A percentile compares a stretch with the other conserved stretches of the same genome.
These are phyloP conservation scores for Ilex asprella DNA, from an alignment of 257 asterid genomes.

Conservation along the genomic window DNA sequence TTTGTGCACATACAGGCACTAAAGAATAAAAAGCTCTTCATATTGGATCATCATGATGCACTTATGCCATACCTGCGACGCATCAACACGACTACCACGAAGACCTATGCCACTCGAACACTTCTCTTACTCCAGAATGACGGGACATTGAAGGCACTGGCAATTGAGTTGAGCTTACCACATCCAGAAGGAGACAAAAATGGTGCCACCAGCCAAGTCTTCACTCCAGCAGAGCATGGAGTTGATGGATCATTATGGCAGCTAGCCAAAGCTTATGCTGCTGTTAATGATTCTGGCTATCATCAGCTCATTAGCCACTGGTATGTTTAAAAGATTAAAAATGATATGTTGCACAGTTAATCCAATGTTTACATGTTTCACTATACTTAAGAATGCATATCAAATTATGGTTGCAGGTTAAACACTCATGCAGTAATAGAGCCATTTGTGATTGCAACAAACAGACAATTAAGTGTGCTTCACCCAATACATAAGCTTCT, in stretches of 20 bases:
- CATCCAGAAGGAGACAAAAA: slow-evolving; percentile 3
- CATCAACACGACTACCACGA: slow-evolving; percentile 22
- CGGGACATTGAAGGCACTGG: slow-evolving; percentile 41
- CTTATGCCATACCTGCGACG: slow-evolving; percentile 34
- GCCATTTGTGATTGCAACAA: slow-evolving; percentile 49
- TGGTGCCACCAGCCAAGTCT: slow-evolving; percentile 27
- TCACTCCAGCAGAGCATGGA: slow-evolving; percentile 34
- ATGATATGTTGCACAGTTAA: background rate
- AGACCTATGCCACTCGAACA: slow-evolving; percentile 47
- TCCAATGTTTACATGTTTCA: too few species aligned
- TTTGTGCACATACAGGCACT: slow-evolving; percentile 31
- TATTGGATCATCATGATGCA: slow-evolving; percentile 47
- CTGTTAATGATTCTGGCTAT: slow-evolving; percentile 37
- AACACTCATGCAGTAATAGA: slow-evolving; percentile 46
- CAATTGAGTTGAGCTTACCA: slow-evolving; percentile 44
- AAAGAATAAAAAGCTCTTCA: slow-evolving; percentile 40
- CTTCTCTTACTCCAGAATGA: slow-evolving; percentile 39
- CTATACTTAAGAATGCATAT: background rate
- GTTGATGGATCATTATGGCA: slow-evolving; percentile 50
- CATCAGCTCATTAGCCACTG: slow-evolving; percentile 46
- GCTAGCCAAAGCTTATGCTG: slow-evolving; percentile 52
- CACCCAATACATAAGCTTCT: slow-evolving; percentile 44
- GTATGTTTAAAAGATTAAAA: slow-evolving; percentile 14
- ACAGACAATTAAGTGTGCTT: slow-evolving; percentile 40
- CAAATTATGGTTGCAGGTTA: slow-evolving; percentile 21